phyloP scores from a whole-genome alignment of 306 rosid genomes.

The Lablab purpureus region DNA sequence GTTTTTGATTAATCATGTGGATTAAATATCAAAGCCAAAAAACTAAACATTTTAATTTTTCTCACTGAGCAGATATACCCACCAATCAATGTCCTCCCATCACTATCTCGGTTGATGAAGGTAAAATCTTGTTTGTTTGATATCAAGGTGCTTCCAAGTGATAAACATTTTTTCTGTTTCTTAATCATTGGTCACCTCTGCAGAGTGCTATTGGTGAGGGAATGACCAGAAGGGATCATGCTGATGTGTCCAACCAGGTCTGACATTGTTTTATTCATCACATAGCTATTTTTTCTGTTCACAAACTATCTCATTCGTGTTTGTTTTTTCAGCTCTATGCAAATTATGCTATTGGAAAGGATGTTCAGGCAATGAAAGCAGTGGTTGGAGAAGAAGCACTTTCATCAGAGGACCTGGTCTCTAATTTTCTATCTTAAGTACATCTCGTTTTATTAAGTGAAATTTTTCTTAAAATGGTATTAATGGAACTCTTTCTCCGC shows the following conservation, averaged over 20 bases:
- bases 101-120: constrained; percentile 99
- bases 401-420: constrained; percentile 97
- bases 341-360: constrained; percentile 99
- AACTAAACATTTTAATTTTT: constrained; percentile 44
- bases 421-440: constrained; percentile 16
- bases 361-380: constrained; percentile 99
- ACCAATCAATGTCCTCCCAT: constrained; percentile 98
- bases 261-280: constrained; percentile 37
- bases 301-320: constrained; percentile 35
- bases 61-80: constrained; percentile 81
- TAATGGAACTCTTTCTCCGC: constrained; percentile 29
- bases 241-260: constrained; percentile 99
- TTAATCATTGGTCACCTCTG: constrained; percentile 46
- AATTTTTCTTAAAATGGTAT: constrained; percentile 23
- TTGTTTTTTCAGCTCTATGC: constrained; percentile 83
- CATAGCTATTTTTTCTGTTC: neutral
- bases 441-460: constrained; percentile 25
- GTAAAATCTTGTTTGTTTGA: constrained; percentile 55
- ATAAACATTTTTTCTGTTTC: constrained; percentile 33
- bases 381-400: constrained; percentile 99
- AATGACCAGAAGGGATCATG: constrained; percentile 97
- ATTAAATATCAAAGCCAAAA: constrained; percentile 33
- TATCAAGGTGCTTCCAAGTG: constrained; percentile 37
- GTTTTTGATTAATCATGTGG: constrained; percentile 24
- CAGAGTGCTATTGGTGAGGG: constrained; percentile 99